Conservation (phyloP, 495 filamentous ascomycete species). For the Hyaloscypha hepaticicola region DNA sequence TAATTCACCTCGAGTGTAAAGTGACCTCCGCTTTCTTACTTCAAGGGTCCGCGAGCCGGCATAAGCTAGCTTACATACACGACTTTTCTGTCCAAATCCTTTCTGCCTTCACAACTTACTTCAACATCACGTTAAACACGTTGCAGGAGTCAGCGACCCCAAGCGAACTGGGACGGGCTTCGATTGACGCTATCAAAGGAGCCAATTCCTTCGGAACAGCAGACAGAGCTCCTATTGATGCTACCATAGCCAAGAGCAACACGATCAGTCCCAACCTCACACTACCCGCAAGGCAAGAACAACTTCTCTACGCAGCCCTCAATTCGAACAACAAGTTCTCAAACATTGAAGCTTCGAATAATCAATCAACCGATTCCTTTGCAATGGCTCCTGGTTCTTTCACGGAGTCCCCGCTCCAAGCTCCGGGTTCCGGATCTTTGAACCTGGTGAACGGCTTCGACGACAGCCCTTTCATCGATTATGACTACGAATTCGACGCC, state of each 20-base stretch:
- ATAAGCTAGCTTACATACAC: not conserved
- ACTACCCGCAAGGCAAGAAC: conserved; percentile 73
- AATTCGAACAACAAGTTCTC: conserved; percentile 61
- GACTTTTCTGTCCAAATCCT: not conserved
- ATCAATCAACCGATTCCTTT: conserved; percentile 18
- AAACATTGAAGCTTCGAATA: conserved; percentile 14
- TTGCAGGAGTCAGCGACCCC: not conserved
- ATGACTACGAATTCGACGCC: conserved; percentile 66
- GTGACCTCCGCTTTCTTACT: not conserved
- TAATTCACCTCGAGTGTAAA: not conserved
- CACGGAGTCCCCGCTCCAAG: conserved; percentile 52
- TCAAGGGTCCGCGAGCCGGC: not conserved
- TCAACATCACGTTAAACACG: not conserved
- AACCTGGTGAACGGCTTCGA: conserved; percentile 55
- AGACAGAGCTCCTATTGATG: conserved; percentile 18
- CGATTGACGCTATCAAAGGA: not conserved
- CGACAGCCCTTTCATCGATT: conserved; percentile 82
- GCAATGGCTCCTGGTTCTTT: conserved; percentile 50
- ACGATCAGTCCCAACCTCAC: conserved; percentile 26
- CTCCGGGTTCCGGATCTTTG: conserved; percentile 44
- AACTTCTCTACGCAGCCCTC: conserved; percentile 82
- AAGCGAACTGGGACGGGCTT: not conserved
- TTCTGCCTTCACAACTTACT: not conserved
- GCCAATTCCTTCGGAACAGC: not conserved
- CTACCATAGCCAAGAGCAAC: conserved; percentile 2